Conservation (phyloP, 441 rosid species). For the Gossypium lobatum region DNA sequence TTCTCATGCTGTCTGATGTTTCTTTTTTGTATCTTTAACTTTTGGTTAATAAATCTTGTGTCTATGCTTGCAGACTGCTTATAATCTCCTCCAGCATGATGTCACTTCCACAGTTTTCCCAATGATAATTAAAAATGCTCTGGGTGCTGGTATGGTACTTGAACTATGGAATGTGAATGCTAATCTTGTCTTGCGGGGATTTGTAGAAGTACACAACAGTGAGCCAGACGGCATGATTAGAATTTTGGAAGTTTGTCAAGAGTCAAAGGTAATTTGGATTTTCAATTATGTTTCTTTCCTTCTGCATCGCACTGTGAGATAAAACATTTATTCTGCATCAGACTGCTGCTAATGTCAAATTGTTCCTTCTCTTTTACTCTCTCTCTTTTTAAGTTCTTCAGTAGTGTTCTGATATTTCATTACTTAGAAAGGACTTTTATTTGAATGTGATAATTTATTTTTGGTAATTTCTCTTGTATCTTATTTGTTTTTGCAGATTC, state of each 20-base stretch:
- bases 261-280: conserved; percentile 56
- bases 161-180: conserved; percentile 80
- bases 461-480: neutral
- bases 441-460: neutral
- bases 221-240: conserved; percentile 59
- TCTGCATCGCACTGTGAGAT: neutral
- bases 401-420: neutral
- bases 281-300: neutral
- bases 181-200: conserved; percentile 68
- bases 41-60: conserved; percentile 15
- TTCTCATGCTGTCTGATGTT: neutral
- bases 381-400: neutral
- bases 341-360: neutral
- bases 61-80: conserved; percentile 67
- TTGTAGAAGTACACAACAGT: conserved; percentile 43
- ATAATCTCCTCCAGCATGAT: conserved; percentile 77
- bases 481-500: conserved; percentile 45
- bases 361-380: neutral
- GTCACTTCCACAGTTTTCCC: conserved; percentile 68
- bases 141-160: conserved; percentile 50
- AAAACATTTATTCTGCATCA: neutral
- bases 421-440: neutral
- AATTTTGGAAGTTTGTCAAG: conserved; percentile 73
- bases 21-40: neutral
- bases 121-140: conserved; percentile 41